Evolutionary conservation across 495 filamentous ascomycete genomes (phyloP).

Genomic region (Tuber borchii): DNA sequence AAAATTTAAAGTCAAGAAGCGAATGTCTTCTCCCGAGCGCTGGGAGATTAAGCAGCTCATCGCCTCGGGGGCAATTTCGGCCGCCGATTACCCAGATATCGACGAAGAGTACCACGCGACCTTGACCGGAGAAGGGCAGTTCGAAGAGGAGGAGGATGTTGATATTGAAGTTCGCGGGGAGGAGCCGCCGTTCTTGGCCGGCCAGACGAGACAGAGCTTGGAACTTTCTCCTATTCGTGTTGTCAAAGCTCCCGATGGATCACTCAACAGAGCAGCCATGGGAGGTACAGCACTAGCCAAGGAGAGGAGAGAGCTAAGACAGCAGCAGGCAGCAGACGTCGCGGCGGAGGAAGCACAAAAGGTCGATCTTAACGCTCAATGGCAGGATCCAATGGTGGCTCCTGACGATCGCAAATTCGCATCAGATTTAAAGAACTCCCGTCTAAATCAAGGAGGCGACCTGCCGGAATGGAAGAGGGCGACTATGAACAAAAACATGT

Average conservation of each 20-base stretch:
- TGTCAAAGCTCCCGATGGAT: constrained; percentile 94
- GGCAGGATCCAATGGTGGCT: constrained; percentile 92
- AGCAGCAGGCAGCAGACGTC: constrained; percentile 79
- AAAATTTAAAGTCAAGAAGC: constrained; percentile 61
- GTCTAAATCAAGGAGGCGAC: constrained; percentile 52
- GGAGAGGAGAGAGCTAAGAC: constrained; percentile 78
- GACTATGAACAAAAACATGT: constrained; percentile 71
- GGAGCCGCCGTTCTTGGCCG: constrained; percentile 90
- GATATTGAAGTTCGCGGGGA: constrained; percentile 96
- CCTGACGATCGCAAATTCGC: constrained; percentile 82
- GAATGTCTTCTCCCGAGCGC: constrained; percentile 89
- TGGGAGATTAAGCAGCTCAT: constrained; percentile 98
- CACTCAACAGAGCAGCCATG: constrained; percentile 91
- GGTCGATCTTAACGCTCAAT: constrained; percentile 83
- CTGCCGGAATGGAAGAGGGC: constrained; percentile 91
- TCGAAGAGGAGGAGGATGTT: constrained; percentile 93
- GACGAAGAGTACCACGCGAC: constrained; percentile 91
- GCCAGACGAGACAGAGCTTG: constrained; percentile 91
- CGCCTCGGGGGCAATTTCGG: constrained; percentile 84
- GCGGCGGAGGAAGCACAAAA: constrained; percentile 70
- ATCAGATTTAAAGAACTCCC: constrained; percentile 57
- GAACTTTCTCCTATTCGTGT: constrained; percentile 93
- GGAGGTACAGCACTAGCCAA: constrained; percentile 82
- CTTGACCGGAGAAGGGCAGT: constrained; percentile 72
- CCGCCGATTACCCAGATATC: constrained; percentile 85